Percentiles rank a stretch among this genome's conserved stretches.
phyloP scores from a whole-genome alignment of 805 yeast genomes.

The Candida krabiensis region DNA sequence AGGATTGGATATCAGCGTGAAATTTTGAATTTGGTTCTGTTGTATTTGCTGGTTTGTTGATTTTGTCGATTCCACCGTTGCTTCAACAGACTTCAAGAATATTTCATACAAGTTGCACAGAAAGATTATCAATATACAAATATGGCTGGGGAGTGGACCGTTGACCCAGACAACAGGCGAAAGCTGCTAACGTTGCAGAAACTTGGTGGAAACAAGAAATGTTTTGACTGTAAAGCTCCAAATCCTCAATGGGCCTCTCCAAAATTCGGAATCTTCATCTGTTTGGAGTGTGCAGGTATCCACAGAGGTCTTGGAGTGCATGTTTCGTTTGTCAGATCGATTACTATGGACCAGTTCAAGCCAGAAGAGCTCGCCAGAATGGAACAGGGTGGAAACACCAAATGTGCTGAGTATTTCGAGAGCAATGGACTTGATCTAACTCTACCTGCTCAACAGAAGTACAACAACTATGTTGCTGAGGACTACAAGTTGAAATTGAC shows the following conservation, averaged over 20 bases:
- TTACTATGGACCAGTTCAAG: slow-evolving; percentile 98
- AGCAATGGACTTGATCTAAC: slow-evolving; percentile 67
- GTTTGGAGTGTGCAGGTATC: slow-evolving; percentile 96
- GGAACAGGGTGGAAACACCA: slow-evolving; percentile 93
- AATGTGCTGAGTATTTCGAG: slow-evolving; percentile 65
- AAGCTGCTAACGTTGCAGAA: slow-evolving; percentile 76
- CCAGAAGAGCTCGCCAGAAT: slow-evolving; percentile 84
- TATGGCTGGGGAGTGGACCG: slow-evolving; percentile 73
- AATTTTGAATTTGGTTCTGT: too few species aligned
- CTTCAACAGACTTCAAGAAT: too few species aligned
- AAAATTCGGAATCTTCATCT: slow-evolving; percentile 94
- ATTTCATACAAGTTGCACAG: too few species aligned
- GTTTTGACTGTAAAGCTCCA: slow-evolving; percentile 93
- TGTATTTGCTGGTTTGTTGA: too few species aligned
- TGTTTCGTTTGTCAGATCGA: slow-evolving; percentile 91
- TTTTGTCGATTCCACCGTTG: too few species aligned
- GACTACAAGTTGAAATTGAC: slow-evolving; percentile 85
- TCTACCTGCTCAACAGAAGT: slow-evolving; percentile 70
- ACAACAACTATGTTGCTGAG: slow-evolving; percentile 88
- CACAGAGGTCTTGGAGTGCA: slow-evolving; percentile 97
- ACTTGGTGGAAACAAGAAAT: slow-evolving; percentile 77
- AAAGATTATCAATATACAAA: too few species aligned
- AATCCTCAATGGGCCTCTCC: slow-evolving; percentile 99
- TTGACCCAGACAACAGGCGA: slow-evolving; percentile 90
- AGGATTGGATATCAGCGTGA: too few species aligned